Evolutionary conservation across 169 alveolate species (phyloP).

Genomic region (Fabrea salina): DNA sequence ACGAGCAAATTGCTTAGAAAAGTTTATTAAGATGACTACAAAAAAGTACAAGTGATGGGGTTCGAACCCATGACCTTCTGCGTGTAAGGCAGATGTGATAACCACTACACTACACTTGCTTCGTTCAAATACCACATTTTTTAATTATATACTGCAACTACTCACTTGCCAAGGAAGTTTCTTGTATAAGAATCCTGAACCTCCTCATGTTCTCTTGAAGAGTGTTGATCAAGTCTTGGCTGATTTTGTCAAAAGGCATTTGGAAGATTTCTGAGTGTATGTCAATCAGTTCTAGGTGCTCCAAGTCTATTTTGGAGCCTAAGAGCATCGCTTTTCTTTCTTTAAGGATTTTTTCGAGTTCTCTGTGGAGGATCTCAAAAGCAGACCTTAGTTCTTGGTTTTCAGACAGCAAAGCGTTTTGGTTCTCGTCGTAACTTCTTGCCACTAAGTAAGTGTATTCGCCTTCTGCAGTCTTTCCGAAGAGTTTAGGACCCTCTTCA

Average conservation of each 20-base stretch:
- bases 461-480: neutral
- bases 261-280: neutral
- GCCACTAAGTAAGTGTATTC: neutral
- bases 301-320: neutral
- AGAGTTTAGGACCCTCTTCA: neutral
- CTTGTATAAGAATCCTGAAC: neutral
- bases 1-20: no score
- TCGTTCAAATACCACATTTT: no score
- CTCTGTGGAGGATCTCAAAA: conserved; percentile 7
- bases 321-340: neutral
- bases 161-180: no score
- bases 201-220: conserved; percentile 15
- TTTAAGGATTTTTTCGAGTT: neutral
- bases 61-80: conserved; percentile 81
- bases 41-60: conserved; percentile 63
- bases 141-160: no score
- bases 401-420: neutral
- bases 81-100: conserved; percentile 76
- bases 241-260: conserved; percentile 15
- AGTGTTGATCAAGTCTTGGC: conserved; percentile 26
- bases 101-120: conserved; percentile 62
- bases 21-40: no score
- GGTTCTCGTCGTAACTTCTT: neutral
- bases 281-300: neutral
- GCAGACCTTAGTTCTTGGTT: conserved; percentile 28